These are phyloP conservation scores for Epithemia pelagica DNA, from an alignment of 108 stramenopile species.

Conservation along the genomic window DNA sequence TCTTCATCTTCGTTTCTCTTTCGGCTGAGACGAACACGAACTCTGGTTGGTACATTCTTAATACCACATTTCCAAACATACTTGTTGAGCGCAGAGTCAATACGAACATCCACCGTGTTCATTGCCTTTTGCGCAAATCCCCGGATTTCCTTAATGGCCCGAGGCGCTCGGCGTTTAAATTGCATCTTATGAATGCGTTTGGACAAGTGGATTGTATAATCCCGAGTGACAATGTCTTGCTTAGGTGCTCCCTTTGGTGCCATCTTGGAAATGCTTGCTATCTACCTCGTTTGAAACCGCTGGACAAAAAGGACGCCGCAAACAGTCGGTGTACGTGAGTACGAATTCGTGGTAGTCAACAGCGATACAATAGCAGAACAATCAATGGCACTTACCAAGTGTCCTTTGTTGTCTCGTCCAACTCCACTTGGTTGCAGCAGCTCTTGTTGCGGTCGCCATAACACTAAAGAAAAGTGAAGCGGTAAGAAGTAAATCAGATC, in stretches of 20 bases:
- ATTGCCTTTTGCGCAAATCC: slow-evolving; percentile 92
- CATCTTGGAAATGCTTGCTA: background rate
- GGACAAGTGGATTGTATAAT: slow-evolving; percentile 98
- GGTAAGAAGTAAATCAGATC: background rate
- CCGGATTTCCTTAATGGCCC: slow-evolving; percentile 95
- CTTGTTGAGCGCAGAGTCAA: slow-evolving; percentile 86
- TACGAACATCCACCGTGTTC: slow-evolving; percentile 93
- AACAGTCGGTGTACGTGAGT: no score
- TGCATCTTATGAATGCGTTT: slow-evolving; percentile 89
- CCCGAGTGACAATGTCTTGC: slow-evolving; percentile 82
- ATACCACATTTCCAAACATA: slow-evolving; percentile 90
- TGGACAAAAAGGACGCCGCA: no score
- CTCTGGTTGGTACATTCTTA: slow-evolving; percentile 93
- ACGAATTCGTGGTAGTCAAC: no score
- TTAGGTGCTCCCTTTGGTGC: slow-evolving; percentile 35
- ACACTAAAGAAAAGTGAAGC: no score
- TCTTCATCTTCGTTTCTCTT: slow-evolving; percentile 99
- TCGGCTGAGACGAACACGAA: slow-evolving; percentile 94
- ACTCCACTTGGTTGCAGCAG: no score
- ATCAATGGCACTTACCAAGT: no score
- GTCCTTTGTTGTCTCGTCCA: no score
- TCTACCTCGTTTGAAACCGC: no score
- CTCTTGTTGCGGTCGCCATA: no score
- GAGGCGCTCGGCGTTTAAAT: slow-evolving; percentile 97
- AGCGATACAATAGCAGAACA: no score